Base-by-base conservation (phyloP, 1,139 yeast species). In the Kurtzmaniella quercitrusa region DNA sequence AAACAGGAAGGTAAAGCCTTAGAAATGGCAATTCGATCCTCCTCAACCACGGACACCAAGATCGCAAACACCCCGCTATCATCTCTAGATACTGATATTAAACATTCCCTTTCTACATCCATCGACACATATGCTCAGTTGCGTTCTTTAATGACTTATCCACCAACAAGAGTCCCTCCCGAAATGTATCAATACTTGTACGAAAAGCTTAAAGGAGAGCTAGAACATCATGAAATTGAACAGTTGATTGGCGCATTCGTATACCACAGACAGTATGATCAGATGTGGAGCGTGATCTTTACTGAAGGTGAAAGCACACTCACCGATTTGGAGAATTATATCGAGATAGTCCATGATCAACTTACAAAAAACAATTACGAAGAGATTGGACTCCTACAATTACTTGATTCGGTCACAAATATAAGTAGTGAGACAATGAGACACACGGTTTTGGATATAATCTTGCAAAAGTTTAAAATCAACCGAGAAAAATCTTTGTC, bases 301-400 rank as follows among this genome's bases (percentile, higher is more conserved):
- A 55, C 53, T 2, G 48, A 52, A n/a, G 44, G 55, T 18, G 18
- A 32, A 15, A 52, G 63, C 15, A 59, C 72, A 5, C 53, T 71
- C 9, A 56, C 57, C 14, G 76, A 70, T 43, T 49, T 71, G 16
- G 76, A 71, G 45, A 74, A 66, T 5, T 55, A 61, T 30, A 51
- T 69, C 22, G 72, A 64, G 15, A 42, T 56, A 16, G 51, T 66
- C 5, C 47, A 57, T 14, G 40, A 45, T 3, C 52, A 52, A 8
- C 50, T 64, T 18, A 44, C 45, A 20, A 50, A 48, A 7, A 49
- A 48, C 34, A 52, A 57, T 33, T 54, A 60, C 40, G n/a, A 46
- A 11, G 40, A 46, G 3, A 52, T 63, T 38, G 73, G 72, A 0
- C 44, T 61, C 2, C 51, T 57, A 46, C 55, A 52, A 33, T 46